Evolutionary conservation across 1,139 yeast genomes (phyloP), one percentile per base, ranked within the genome.

Genomic region (Zhuliangozyma parablackwelliae): DNA sequence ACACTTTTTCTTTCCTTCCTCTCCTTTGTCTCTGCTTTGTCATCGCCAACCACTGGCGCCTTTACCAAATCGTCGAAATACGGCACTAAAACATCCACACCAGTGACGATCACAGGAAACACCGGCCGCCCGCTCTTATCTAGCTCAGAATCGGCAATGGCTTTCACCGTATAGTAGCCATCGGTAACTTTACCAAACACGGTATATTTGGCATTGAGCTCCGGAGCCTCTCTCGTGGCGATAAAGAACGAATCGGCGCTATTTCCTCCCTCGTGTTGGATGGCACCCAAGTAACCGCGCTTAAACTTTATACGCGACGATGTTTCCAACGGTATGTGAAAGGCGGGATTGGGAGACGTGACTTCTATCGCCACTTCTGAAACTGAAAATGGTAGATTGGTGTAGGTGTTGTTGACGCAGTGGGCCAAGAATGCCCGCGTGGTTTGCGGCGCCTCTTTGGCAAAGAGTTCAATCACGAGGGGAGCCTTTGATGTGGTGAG

Each of bases 391-490:
- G 73, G 53, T 10, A 67, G 47, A 38, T 66, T 40, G 32, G 48
- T 29, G 61, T 60, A 3, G 59, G 55, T 9, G 69, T 57, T 5
- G 21, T 69, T 61, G 21, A 67, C 33, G 44, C 84, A 77, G 32
- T 65, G 62, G 38, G 68, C 65, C 11, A 84, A 52, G 46, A 85
- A 81, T 32, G 53, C 50, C 31, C 70, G 56, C 26, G 75, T 52
- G 1, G 79, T 72, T 1, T 47, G 44, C 0, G 94, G 90, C 3
- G 76, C 59, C 52, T 86, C 89, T 46, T 78, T 78, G 21, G 90
- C 86, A 82, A 86, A 86, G 9, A 85, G 53, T 36, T 79, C 88
- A 2, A 85, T 54, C 30, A 70, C 76, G 0, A 86, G 58, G 1
- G 63, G 56, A 1, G 95, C 95, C 40, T 78, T 80, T 10, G 77